Percentiles rank a stretch among this genome's conserved stretches.
Evolutionary conservation across 73 alveolate genomes (phyloP).

Genomic region (Tetrahymena borealis): DNA sequence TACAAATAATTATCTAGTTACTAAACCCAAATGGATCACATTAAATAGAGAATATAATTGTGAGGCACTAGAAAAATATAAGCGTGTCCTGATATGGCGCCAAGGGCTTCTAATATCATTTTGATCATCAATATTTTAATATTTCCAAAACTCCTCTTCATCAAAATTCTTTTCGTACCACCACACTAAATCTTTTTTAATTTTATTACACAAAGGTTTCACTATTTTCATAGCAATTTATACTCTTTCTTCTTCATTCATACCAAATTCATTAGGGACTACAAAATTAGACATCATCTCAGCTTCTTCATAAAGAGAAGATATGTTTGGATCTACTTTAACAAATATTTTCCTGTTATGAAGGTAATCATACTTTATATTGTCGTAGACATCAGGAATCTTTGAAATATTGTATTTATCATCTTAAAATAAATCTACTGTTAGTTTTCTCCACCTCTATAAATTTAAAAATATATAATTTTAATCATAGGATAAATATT

Average conservation of each 20-base stretch:
- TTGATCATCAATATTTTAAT: slow-evolving; percentile 74
- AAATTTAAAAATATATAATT: slow-evolving; percentile 66
- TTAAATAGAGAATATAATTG: slow-evolving; percentile 80
- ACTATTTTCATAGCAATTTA: slow-evolving; percentile 65
- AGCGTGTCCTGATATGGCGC: slow-evolving; percentile 89
- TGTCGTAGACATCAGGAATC: slow-evolving; percentile 90
- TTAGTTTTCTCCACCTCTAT: slow-evolving; percentile 84
- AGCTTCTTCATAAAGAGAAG: slow-evolving; percentile 55
- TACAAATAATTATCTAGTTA: neutral
- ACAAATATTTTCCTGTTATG: slow-evolving; percentile 61
- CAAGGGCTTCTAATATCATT: slow-evolving; percentile 68
- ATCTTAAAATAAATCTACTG: slow-evolving; percentile 67
- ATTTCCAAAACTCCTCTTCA: slow-evolving; percentile 54
- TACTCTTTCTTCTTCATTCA: slow-evolving; percentile 62
- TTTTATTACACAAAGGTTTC: slow-evolving; percentile 63
- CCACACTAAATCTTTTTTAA: slow-evolving; percentile 77
- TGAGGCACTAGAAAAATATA: slow-evolving; percentile 84
- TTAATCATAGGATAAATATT: slow-evolving; percentile 23
- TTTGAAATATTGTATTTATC: slow-evolving; percentile 70
- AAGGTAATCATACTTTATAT: slow-evolving; percentile 78
- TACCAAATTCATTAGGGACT: slow-evolving; percentile 90
- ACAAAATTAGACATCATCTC: slow-evolving; percentile 58
- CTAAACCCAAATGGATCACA: slow-evolving; percentile 57
- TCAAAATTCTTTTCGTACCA: slow-evolving; percentile 58
- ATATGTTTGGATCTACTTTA: slow-evolving; percentile 51